These are phyloP conservation scores for Zea mays DNA, from an alignment of 176 grass and related monocot species.

Conservation along the genomic window Zm-B73-REFERENCE-NAM-5.0 NC_050099.1:176709501-176710000, in stretches of 20 bases:
- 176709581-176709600: slow-evolving; percentile 67
- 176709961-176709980: slow-evolving; percentile 54
- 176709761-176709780: slow-evolving; percentile 41
- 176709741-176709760: slow-evolving; percentile 41
- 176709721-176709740: slow-evolving; percentile 76
- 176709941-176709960: slow-evolving; percentile 50
- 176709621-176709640: slow-evolving; percentile 14
- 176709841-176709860: slow-evolving; percentile 51
- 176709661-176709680: slow-evolving; percentile 61
- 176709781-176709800: slow-evolving; percentile 52
- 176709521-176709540: slow-evolving; percentile 55
- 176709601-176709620: slow-evolving; percentile 44
- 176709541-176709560: slow-evolving; percentile 34
- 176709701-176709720: slow-evolving; percentile 61
- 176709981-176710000: slow-evolving; percentile 83
- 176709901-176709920: slow-evolving; percentile 77
- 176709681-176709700: slow-evolving; percentile 41
- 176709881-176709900: slow-evolving; percentile 76
- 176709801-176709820: slow-evolving; percentile 56
- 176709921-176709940: slow-evolving; percentile 79
- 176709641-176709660: slow-evolving; percentile 20
- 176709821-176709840: slow-evolving; percentile 45
- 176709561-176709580: slow-evolving; percentile 68
- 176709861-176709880: slow-evolving; percentile 68
- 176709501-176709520: slow-evolving; percentile 66